phyloP scores from a whole-genome alignment of 331 rosid genomes.

The Quercus tomentella region DNA sequence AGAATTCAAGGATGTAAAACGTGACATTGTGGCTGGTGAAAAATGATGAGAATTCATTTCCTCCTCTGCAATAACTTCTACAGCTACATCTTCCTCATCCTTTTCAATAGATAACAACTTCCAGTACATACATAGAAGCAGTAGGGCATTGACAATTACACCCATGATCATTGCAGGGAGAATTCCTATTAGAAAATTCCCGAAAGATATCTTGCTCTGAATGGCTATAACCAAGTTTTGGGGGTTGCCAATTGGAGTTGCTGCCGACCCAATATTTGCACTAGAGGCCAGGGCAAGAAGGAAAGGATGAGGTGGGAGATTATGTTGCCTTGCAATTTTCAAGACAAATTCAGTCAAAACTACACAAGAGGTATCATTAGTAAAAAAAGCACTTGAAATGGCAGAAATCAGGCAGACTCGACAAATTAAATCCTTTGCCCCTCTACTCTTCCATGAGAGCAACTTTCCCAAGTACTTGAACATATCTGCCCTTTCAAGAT shows the following conservation, averaged over 20 bases:
- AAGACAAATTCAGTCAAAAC: too few relatives aligned
- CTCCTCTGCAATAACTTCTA: conserved; percentile 38
- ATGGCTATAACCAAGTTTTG: conserved; percentile 83
- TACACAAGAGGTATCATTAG: too few relatives aligned
- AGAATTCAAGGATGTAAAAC: conserved; percentile 13
- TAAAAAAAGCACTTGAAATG: too few relatives aligned
- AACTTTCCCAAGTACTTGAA: too few relatives aligned
- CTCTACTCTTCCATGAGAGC: too few relatives aligned
- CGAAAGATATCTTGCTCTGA: not conserved
- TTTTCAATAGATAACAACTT: conserved; percentile 45
- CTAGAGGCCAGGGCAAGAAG: conserved; percentile 89
- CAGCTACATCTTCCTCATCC: conserved; percentile 49
- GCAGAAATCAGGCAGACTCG: too few relatives aligned
- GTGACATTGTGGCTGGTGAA: conserved; percentile 83
- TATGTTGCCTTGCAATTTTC: too few relatives aligned
- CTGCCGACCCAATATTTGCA: conserved; percentile 84
- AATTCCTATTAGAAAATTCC: not conserved
- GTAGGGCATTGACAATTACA: conserved; percentile 55
- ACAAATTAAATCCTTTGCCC: too few relatives aligned
- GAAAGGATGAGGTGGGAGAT: too few relatives aligned
- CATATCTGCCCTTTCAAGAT: too few relatives aligned
- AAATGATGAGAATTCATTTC: conserved; percentile 67
- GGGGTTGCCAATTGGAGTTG: conserved; percentile 91
- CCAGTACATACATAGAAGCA: conserved; percentile 62
- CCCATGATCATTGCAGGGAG: conserved; percentile 78